Conservation (phyloP, 352 stramenopile species). For the Phytophthora crassamura region DNA sequence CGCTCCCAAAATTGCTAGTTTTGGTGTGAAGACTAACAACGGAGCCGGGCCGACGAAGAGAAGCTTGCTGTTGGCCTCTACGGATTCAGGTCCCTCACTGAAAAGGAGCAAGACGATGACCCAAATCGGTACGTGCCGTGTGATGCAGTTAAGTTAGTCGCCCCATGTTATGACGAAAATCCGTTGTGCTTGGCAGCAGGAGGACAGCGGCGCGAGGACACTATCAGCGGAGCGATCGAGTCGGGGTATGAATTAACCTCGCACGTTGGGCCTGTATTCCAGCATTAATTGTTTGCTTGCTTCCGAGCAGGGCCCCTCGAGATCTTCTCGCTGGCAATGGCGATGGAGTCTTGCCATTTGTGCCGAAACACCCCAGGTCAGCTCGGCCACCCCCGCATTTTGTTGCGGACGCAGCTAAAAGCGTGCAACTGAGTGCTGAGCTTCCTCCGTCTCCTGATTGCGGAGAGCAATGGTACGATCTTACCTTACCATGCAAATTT, state of each 20-base stretch:
- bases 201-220: background rate
- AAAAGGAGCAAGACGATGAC: constrained; percentile 30
- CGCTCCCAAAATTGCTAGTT: constrained; percentile 1
- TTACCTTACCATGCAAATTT: background rate
- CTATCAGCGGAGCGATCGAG: background rate
- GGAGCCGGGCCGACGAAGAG: constrained; percentile 28
- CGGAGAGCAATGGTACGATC: constrained; percentile 32
- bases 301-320: constrained; percentile 5
- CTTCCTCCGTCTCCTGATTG: constrained; percentile 18
- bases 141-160: constrained; percentile 7
- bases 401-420: background rate
- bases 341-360: background rate
- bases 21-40: constrained; percentile 11
- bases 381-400: background rate
- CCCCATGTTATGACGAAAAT: constrained; percentile 1
- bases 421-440: constrained; percentile 2
- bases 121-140: constrained; percentile 17
- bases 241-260: constrained; percentile 12
- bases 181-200: constrained; percentile 2
- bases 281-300: constrained; percentile 2
- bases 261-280: background rate
- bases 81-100: constrained; percentile 4
- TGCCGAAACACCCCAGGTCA: background rate
- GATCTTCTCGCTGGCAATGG: background rate
- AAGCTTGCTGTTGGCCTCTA: constrained; percentile 14